These are phyloP conservation scores for Cryptococcus maquisensis DNA, from an alignment of 1,284 basidiomycete genomes.

Conservation along the genomic window DNA sequence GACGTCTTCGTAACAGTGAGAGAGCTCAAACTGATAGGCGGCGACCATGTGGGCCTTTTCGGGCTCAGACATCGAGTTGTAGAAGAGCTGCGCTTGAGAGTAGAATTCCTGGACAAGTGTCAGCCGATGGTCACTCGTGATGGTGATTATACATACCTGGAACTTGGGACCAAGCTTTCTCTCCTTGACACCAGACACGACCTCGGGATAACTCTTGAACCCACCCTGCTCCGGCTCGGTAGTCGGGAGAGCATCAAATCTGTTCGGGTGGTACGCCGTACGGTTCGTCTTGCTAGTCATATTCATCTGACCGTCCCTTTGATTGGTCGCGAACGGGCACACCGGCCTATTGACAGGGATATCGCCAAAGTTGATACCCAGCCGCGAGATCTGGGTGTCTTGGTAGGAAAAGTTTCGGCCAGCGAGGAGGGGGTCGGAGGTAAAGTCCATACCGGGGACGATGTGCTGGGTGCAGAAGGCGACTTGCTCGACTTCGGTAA, in stretches of 20 bases:
- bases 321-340: slow-evolving; percentile 70
- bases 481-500: slow-evolving; percentile 72
- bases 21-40: slow-evolving; percentile 72
- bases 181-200: slow-evolving; percentile 61
- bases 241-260: slow-evolving; percentile 53
- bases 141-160: slow-evolving; percentile 52
- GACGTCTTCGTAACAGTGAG: slow-evolving; percentile 67
- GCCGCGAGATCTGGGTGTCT: slow-evolving; percentile 68
- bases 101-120: slow-evolving; percentile 52
- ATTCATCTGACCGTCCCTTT: slow-evolving; percentile 66
- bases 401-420: slow-evolving; percentile 78
- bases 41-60: slow-evolving; percentile 65
- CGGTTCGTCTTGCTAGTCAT: slow-evolving; percentile 60
- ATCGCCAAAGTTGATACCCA: slow-evolving; percentile 59
- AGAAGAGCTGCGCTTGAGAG: slow-evolving; percentile 57
- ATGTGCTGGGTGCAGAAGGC: slow-evolving; percentile 78
- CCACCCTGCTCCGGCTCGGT: slow-evolving; percentile 54
- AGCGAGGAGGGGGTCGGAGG: slow-evolving; percentile 75
- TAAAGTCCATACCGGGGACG: slow-evolving; percentile 74
- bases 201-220: slow-evolving; percentile 50
- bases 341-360: slow-evolving; percentile 76
- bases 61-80: slow-evolving; percentile 64
- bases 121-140: not conserved
- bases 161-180: slow-evolving; percentile 69
- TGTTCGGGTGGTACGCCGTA: slow-evolving; percentile 64